These are phyloP conservation scores for Penicillium odoratum DNA, from an alignment of 495 filamentous ascomycete species.

Conservation along the genomic window DNA sequence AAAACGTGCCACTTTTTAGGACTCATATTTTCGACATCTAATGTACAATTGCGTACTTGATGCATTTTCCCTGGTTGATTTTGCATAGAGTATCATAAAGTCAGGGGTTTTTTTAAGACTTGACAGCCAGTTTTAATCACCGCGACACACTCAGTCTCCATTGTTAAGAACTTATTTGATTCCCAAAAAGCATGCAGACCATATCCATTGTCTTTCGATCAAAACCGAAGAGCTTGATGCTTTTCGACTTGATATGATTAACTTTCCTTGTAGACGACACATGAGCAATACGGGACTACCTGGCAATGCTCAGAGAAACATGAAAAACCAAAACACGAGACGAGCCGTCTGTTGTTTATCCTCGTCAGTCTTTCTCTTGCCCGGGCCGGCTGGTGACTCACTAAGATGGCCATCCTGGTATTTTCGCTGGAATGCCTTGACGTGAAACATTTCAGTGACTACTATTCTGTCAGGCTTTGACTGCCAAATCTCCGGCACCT, in stretches of 20 bases:
- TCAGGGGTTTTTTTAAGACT: not conserved
- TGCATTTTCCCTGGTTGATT: too few species aligned
- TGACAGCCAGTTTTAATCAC: not conserved
- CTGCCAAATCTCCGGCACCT: not conserved
- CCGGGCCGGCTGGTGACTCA: not conserved
- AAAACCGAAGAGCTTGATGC: not conserved
- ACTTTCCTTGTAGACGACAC: not conserved
- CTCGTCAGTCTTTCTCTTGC: not conserved
- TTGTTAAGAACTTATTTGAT: too few species aligned
- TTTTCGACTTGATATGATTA: not conserved
- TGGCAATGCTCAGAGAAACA: not conserved
- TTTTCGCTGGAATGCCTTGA: not conserved
- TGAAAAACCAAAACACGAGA: not conserved
- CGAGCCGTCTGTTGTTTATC: not conserved
- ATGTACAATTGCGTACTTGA: not conserved
- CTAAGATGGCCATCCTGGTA: not conserved
- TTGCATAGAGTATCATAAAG: not conserved
- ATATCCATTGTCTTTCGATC: too few species aligned
- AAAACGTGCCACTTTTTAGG: too few species aligned
- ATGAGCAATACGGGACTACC: not conserved
- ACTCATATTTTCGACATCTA: not conserved
- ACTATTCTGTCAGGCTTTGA: not conserved
- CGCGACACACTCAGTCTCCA: not conserved
- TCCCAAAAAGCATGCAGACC: too few species aligned
- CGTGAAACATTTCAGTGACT: slow-evolving; percentile 3